Percentiles rank a stretch among this genome's conserved stretches.
Evolutionary conservation across 1,284 basidiomycete species (phyloP).

Genomic region (Sanghuangporus weigelae): DNA sequence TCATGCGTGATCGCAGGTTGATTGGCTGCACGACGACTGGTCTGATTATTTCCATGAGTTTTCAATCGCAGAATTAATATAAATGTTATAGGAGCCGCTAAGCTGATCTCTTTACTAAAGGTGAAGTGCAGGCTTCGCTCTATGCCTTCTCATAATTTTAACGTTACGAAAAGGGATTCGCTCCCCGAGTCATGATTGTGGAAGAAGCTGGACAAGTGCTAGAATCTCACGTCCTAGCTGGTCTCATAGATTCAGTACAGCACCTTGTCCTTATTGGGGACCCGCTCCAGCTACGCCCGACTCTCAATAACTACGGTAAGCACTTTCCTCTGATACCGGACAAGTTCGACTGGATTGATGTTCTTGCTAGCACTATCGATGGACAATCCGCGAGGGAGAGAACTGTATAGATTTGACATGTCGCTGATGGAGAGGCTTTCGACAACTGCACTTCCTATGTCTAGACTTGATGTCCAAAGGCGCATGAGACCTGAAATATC

Average conservation of each 20-base stretch:
- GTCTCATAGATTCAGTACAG: slow-evolving; percentile 54
- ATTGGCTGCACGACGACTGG: slow-evolving; percentile 71
- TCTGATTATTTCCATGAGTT: slow-evolving; percentile 19
- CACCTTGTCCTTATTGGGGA: slow-evolving; percentile 69
- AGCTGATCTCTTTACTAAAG: slow-evolving; percentile 50
- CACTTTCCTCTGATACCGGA: neutral
- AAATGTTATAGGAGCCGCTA: slow-evolving; percentile 51
- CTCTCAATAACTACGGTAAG: slow-evolving; percentile 58
- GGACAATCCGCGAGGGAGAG: slow-evolving; percentile 31
- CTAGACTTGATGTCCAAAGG: slow-evolving; percentile 35
- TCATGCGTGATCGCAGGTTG: slow-evolving; percentile 49
- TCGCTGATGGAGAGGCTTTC: slow-evolving; percentile 45
- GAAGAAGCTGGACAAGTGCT: slow-evolving; percentile 77
- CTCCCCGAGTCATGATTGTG: slow-evolving; percentile 51
- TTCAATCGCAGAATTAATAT: neutral
- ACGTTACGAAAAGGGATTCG: slow-evolving; percentile 36
- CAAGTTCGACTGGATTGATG: neutral
- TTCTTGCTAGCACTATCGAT: slow-evolving; percentile 32
- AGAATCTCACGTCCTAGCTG: slow-evolving; percentile 64
- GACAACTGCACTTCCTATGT: slow-evolving; percentile 34
- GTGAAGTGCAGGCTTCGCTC: slow-evolving; percentile 26
- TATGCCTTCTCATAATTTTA: neutral
- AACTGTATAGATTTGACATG: slow-evolving; percentile 39
- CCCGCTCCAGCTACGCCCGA: slow-evolving; percentile 65
- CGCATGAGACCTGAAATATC: slow-evolving; percentile 43